phyloP scores from a whole-genome alignment of 352 stramenopile species.

The Blastocystis sp. region DNA sequence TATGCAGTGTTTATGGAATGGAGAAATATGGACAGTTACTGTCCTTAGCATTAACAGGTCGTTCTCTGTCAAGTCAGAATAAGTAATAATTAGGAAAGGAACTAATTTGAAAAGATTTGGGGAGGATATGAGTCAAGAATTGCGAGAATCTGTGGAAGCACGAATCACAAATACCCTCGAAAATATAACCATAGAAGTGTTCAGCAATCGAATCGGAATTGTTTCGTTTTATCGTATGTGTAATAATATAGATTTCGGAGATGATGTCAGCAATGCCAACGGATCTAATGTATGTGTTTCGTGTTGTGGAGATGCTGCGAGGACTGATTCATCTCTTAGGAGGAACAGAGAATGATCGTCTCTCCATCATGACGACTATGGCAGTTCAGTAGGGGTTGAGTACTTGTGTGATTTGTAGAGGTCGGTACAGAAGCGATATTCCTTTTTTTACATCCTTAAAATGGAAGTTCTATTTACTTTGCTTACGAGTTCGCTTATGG shows the following conservation, averaged over 20 bases:
- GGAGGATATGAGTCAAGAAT: slow-evolving; percentile 43
- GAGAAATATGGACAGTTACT: slow-evolving; percentile 19
- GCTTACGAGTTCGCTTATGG: slow-evolving; percentile 14
- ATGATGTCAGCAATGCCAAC: slow-evolving; percentile 56
- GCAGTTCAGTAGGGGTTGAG: background rate
- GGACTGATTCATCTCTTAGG: slow-evolving; percentile 9
- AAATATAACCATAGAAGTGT: slow-evolving; percentile 21
- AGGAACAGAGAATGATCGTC: slow-evolving; percentile 21
- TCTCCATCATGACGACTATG: slow-evolving; percentile 32
- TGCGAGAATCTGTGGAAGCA: slow-evolving; percentile 15
- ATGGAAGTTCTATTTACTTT: slow-evolving; percentile 20
- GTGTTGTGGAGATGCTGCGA: slow-evolving; percentile 45
- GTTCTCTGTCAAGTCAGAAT: slow-evolving; percentile 22
- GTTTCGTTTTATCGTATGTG: background rate
- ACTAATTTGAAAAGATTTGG: slow-evolving; percentile 2
- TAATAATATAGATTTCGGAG: background rate
- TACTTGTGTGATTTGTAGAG: background rate
- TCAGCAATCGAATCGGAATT: slow-evolving; percentile 44
- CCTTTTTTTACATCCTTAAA: background rate
- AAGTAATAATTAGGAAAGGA: background rate
- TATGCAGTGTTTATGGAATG: slow-evolving; percentile 17
- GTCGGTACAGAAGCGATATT: background rate
- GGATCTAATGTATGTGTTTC: slow-evolving; percentile 60
- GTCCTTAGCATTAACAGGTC: slow-evolving; percentile 27
- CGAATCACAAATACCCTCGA: background rate